These are phyloP conservation scores for Puccinia novopanici DNA, from an alignment of 1,284 basidiomycete genomes.

Conservation along the genomic window DNA sequence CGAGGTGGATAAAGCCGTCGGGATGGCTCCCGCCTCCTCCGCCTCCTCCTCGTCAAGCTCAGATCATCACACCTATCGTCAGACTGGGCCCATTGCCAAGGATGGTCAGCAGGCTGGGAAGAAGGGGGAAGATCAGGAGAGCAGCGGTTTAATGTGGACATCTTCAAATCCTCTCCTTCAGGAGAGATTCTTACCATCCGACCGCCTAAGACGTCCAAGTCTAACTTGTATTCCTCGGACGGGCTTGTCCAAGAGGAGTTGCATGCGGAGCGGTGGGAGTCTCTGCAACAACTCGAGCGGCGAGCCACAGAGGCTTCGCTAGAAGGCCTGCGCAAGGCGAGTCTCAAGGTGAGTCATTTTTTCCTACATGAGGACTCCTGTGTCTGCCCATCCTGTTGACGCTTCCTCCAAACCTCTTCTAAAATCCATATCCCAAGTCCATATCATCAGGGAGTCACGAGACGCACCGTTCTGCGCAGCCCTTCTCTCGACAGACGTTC, in stretches of 20 bases:
- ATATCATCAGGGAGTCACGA: slow-evolving; percentile 26
- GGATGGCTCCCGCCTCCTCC: neutral
- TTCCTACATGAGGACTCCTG: too few species aligned
- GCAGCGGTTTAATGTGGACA: slow-evolving; percentile 1
- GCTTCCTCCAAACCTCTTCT: too few species aligned
- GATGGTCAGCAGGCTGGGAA: neutral
- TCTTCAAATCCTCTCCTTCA: neutral
- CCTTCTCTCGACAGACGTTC: neutral
- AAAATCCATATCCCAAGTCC: neutral
- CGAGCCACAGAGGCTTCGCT: slow-evolving; percentile 42
- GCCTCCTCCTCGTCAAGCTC: neutral
- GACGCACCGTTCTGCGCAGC: neutral
- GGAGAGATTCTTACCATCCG: neutral
- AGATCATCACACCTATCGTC: neutral
- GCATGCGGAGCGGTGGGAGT: slow-evolving; percentile 28
- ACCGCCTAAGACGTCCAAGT: neutral
- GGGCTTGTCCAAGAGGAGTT: slow-evolving; percentile 9
- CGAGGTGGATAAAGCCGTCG: slow-evolving; percentile 37
- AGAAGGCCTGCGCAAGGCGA: slow-evolving; percentile 44
- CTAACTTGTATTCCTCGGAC: neutral
- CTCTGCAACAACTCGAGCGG: slow-evolving; percentile 41
- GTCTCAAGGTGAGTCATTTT: slow-evolving; percentile 24
- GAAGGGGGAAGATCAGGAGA: neutral
- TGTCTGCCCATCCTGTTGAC: neutral
- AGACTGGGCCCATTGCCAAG: neutral